These are phyloP conservation scores for Hanseniaspora clermontiae DNA, from an alignment of 805 yeast species.

Conservation along the genomic window DNA sequence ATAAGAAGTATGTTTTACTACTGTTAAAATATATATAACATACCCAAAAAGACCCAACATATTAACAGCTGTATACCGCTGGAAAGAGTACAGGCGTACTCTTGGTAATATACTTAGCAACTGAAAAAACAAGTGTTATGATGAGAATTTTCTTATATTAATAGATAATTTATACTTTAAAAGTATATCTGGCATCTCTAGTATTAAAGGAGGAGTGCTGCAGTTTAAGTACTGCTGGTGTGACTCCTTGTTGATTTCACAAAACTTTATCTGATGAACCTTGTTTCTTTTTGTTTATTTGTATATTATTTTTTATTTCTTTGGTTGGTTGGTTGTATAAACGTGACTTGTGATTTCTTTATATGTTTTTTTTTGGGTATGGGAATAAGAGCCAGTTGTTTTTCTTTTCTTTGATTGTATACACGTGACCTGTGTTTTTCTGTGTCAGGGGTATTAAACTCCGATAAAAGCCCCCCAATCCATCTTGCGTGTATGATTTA, in stretches of 20 bases:
- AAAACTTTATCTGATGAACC: not conserved
- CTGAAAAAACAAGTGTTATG: not conserved
- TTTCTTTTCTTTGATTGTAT: too few relatives aligned
- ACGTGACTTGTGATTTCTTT: not conserved
- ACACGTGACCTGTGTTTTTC: too few relatives aligned
- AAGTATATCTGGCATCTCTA: constrained; percentile 15
- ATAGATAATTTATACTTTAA: not conserved
- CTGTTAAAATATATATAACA: too few relatives aligned
- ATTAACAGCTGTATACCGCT: too few relatives aligned
- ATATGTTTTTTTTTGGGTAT: not conserved
- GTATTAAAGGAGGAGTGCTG: constrained; percentile 9
- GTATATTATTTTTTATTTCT: not conserved
- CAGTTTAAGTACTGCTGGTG: constrained; percentile 5
- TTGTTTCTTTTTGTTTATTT: not conserved
- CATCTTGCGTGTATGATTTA: too few relatives aligned
- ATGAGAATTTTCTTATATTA: constrained; percentile 7
- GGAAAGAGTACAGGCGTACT: not conserved
- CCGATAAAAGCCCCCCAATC: not conserved
- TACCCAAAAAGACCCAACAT: too few relatives aligned
- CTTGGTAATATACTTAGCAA: not conserved
- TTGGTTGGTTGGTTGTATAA: too few relatives aligned
- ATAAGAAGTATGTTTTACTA: too few relatives aligned
- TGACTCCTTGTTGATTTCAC: not conserved
- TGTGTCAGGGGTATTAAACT: not conserved
- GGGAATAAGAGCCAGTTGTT: too few relatives aligned